phyloP scores from a whole-genome alignment of 805 yeast species.

The Saccharomycopsis babjevae region DNA sequence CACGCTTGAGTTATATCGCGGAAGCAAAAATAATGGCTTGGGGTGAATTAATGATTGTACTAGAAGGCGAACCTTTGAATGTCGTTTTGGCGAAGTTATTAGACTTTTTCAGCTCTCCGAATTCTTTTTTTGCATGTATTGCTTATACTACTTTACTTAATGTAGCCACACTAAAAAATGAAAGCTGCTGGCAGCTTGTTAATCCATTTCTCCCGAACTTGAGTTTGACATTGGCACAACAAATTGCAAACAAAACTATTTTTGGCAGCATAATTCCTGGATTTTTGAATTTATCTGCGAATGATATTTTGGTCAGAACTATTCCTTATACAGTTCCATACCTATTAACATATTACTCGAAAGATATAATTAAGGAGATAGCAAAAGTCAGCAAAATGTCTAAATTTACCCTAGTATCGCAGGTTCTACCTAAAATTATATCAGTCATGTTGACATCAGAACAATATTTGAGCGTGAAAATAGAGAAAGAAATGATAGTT shows the following conservation, averaged over 20 bases:
- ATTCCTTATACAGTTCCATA: conserved; percentile 68
- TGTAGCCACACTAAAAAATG: conserved; percentile 44
- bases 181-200: conserved; percentile 70
- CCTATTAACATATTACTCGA: conserved; percentile 54
- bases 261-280: conserved; percentile 53
- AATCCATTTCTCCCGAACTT: conserved; percentile 72
- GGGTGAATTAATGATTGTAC: conserved; percentile 52
- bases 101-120: conserved; percentile 52
- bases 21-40: conserved; percentile 31
- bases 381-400: conserved; percentile 41
- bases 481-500: conserved; percentile 21
- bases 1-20: conserved; percentile 11
- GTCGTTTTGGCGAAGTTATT: conserved; percentile 55
- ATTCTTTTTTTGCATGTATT: conserved; percentile 56
- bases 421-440: conserved; percentile 41
- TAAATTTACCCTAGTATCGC: conserved; percentile 38
- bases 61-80: conserved; percentile 60
- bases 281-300: conserved; percentile 50
- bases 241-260: conserved; percentile 37
- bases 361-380: conserved; percentile 51
- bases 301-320: conserved; percentile 58
- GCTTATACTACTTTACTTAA: conserved; percentile 55
- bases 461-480: conserved; percentile 25
- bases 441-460: conserved; percentile 45
- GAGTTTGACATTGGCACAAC: conserved; percentile 51